Percentiles rank a stretch among this genome's conserved stretches.
Evolutionary conservation across 2,329 filamentous ascomycete genomes (phyloP).

Genomic region (Phialophora tarda): DNA sequence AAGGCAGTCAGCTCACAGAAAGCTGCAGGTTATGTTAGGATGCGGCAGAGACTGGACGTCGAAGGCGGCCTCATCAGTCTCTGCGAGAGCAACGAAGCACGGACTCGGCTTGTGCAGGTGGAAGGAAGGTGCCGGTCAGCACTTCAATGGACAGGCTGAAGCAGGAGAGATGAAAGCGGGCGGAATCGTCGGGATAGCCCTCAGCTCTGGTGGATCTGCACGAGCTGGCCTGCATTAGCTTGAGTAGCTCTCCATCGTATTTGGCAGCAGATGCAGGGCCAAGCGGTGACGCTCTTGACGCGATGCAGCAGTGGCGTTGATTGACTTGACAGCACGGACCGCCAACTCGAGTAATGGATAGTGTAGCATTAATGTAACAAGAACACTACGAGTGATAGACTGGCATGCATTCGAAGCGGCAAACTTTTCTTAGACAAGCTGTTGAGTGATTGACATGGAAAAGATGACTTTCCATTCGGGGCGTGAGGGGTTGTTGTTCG

Average conservation of each 20-base stretch:
- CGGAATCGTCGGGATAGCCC: not conserved
- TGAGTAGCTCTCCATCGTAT: constrained; percentile 4
- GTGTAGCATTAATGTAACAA: not conserved
- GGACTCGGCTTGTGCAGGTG: no score
- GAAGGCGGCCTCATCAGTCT: no score
- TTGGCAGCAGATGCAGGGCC: not conserved
- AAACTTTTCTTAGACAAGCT: not conserved
- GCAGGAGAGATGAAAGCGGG: not conserved
- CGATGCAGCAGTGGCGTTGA: not conserved
- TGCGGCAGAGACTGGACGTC: not conserved
- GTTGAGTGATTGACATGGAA: not conserved
- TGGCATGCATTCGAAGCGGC: not conserved
- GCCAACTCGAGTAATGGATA: not conserved
- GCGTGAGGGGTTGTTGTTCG: not conserved
- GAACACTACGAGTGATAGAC: not conserved
- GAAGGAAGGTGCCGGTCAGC: not conserved
- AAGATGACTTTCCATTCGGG: not conserved
- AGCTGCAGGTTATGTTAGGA: not conserved
- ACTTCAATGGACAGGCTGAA: not conserved
- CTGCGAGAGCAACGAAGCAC: not conserved
- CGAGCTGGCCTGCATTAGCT: constrained; percentile 17
- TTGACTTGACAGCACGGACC: not conserved
- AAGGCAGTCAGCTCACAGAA: not conserved
- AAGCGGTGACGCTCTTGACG: not conserved
- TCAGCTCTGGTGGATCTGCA: constrained; percentile 3